Conservation (phyloP, 169 alveolate species). For the Plasmodium chabaudi region DNA sequence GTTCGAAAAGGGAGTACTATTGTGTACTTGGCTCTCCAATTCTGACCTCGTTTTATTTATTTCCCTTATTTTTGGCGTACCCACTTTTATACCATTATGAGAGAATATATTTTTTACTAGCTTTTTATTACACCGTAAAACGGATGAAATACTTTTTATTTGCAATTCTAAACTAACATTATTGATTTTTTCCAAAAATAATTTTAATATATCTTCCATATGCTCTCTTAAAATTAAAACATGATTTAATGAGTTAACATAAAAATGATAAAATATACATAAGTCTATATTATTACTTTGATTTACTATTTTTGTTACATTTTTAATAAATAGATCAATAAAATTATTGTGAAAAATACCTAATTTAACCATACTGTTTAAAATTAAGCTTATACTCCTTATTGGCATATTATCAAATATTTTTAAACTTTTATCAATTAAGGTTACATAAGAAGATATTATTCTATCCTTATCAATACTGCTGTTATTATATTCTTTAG, state of each 20-base stretch:
- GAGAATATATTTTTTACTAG: constrained; percentile 16
- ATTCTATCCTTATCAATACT: constrained; percentile 14
- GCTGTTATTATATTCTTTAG: neutral
- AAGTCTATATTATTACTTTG: constrained; percentile 44
- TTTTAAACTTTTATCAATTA: constrained; percentile 30
- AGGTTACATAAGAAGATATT: constrained; percentile 10
- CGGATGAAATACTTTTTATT: constrained; percentile 58
- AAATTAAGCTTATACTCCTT: constrained; percentile 67
- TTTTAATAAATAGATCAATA: constrained; percentile 55
- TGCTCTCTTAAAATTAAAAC: neutral
- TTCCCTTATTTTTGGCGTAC: neutral
- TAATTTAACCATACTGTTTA: constrained; percentile 66
- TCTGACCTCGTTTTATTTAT: neutral
- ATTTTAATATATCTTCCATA: constrained; percentile 8
- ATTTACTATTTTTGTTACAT: constrained; percentile 21
- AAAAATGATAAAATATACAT: constrained; percentile 58
- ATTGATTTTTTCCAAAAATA: constrained; percentile 26
- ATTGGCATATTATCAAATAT: constrained; percentile 50
- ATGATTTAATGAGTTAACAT: constrained; percentile 20
- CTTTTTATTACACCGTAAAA: constrained; percentile 59
- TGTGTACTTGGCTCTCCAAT: neutral
- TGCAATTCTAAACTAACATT: constrained; percentile 15
- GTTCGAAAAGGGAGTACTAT: too few relatives aligned
- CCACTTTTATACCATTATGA: neutral
- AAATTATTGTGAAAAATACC: constrained; percentile 24